A percentile compares a stretch with the other conserved stretches of the same genome.
These are phyloP conservation scores for Kazachstania africana DNA, from an alignment of 805 yeast genomes.

Conservation along the genomic window DNA sequence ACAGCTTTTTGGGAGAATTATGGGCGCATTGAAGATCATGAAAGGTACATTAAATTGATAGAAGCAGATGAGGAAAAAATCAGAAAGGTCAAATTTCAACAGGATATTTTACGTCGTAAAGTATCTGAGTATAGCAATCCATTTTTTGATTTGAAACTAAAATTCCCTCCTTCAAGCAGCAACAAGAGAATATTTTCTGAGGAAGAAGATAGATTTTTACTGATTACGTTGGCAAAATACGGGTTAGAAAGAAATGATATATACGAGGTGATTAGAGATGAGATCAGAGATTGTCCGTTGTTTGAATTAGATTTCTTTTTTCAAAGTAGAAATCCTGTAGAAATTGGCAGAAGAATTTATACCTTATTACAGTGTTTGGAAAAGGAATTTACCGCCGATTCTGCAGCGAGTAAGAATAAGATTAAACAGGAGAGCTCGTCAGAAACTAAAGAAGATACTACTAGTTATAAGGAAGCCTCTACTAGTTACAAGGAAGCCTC, in stretches of 20 bases:
- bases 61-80: conserved; percentile 85
- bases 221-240: conserved; percentile 64
- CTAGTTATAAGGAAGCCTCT: neutral
- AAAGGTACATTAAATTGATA: conserved; percentile 65
- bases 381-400: conserved; percentile 35
- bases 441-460: neutral
- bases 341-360: conserved; percentile 70
- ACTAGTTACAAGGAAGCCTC: no score
- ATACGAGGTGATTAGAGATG: conserved; percentile 68
- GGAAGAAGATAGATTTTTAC: conserved; percentile 82
- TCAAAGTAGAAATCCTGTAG: conserved; percentile 68
- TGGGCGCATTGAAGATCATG: conserved; percentile 78
- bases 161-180: conserved; percentile 55
- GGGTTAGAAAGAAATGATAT: conserved; percentile 75
- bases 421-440: neutral
- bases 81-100: conserved; percentile 52
- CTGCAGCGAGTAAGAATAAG: neutral
- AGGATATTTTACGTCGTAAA: conserved; percentile 70
- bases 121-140: conserved; percentile 64
- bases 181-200: conserved; percentile 56
- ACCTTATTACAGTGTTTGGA: conserved; percentile 67
- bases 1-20: conserved; percentile 73
- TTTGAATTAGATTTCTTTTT: conserved; percentile 86
- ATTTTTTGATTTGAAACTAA: conserved; percentile 64
- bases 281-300: conserved; percentile 61